phyloP scores from a whole-genome alignment of 2,329 filamentous ascomycete genomes.

The Cercospora beticola region DNA sequence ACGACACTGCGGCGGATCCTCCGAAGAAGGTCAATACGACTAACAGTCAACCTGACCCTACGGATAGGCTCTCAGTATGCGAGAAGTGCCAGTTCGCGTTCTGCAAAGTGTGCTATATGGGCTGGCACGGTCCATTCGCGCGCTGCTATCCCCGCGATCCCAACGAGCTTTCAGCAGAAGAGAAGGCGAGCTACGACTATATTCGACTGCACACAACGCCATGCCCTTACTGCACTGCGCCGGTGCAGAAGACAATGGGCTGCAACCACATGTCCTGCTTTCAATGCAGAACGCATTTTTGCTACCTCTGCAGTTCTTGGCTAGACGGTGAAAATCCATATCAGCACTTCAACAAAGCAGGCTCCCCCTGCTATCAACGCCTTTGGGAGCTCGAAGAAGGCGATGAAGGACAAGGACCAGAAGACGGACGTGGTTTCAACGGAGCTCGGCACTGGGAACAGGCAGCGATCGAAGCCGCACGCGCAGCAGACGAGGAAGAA shows the following conservation, averaged over 20 bases:
- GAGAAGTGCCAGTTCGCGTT: constrained; percentile 89
- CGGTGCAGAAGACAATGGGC: constrained; percentile 84
- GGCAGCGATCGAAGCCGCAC: constrained; percentile 39
- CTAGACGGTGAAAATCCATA: constrained; percentile 80
- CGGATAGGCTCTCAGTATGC: constrained; percentile 75
- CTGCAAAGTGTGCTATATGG: constrained; percentile 69
- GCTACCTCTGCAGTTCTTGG: constrained; percentile 91
- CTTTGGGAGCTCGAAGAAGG: constrained; percentile 88
- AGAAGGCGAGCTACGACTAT: constrained; percentile 83
- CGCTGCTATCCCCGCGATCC: constrained; percentile 66
- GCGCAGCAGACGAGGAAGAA: constrained; percentile 37
- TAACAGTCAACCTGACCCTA: constrained; percentile 29
- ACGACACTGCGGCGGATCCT: constrained; percentile 4
- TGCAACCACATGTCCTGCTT: constrained; percentile 98
- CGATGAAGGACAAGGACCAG: constrained; percentile 55
- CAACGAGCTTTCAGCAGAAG: constrained; percentile 75
- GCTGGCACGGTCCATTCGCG: constrained; percentile 93
- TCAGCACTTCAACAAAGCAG: constrained; percentile 77
- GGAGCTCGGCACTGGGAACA: constrained; percentile 47
- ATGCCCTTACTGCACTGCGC: constrained; percentile 83
- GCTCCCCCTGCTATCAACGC: constrained; percentile 70
- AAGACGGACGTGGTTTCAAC: constrained; percentile 41
- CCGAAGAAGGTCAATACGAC: constrained; percentile 19
- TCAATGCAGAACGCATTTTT: constrained; percentile 88
- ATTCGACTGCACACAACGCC: constrained; percentile 76